Conservation (phyloP, 345 rosid genomes). For the Ricinus communis region DNA sequence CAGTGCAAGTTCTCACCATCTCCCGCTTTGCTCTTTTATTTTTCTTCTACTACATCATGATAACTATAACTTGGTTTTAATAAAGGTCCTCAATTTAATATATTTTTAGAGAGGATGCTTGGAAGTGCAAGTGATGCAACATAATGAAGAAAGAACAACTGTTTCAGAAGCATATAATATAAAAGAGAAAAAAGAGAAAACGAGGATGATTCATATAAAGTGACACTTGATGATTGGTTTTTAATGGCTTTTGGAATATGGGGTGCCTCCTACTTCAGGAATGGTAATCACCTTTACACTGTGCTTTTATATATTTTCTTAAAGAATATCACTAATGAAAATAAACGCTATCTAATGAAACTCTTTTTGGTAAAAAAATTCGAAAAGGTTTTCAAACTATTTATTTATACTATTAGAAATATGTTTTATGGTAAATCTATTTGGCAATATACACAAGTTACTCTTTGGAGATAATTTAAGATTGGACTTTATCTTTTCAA, state of each 20-base stretch:
- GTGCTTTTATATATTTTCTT: not conserved
- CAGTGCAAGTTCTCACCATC: too few species aligned
- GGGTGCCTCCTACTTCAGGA: slow-evolving; percentile 99
- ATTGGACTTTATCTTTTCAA: too few species aligned
- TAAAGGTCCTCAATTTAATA: slow-evolving; percentile 6
- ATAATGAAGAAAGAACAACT: slow-evolving; percentile 68
- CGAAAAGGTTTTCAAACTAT: not conserved
- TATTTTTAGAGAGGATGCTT: slow-evolving; percentile 70
- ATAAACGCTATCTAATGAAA: not conserved
- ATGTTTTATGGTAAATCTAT: not conserved
- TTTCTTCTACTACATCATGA: not conserved
- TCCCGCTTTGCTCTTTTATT: too few species aligned
- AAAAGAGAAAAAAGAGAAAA: slow-evolving; percentile 36
- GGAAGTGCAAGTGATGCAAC: slow-evolving; percentile 94
- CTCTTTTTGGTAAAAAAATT: not conserved
- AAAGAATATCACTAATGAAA: too few species aligned
- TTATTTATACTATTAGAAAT: not conserved
- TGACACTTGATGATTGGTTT: slow-evolving; percentile 93
- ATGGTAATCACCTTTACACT: slow-evolving; percentile 50
- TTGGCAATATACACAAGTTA: not conserved
- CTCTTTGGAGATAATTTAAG: not conserved
- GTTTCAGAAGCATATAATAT: slow-evolving; percentile 36
- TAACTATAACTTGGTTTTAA: too few species aligned
- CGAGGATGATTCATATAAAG: slow-evolving; percentile 75
- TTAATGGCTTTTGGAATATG: slow-evolving; percentile 86